Evolutionary conservation across 305 asterid species (phyloP), one percentile per base, ranked within the genome.

Genomic region (Solanum hybrid): DNA sequence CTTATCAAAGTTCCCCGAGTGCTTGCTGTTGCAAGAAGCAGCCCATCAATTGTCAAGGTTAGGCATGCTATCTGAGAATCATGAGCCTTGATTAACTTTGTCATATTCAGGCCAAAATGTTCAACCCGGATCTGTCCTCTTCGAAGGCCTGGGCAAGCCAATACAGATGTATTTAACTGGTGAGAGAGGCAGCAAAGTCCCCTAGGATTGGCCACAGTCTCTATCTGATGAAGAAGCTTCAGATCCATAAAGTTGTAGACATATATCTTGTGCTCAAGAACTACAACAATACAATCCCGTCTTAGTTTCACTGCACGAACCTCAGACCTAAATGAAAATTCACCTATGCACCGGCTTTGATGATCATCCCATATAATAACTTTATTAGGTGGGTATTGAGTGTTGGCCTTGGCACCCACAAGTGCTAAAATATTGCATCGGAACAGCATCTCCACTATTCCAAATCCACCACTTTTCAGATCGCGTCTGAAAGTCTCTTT

Each of bases 361-460:
- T 95, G 97, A 95, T 97, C 99, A 93, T 97, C 99, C 99, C 99
- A 97, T 88, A 97, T 96, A 78, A 97, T 91, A 61, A 96, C 98
- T 91, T 97, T 96, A 90, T 95, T 95, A 10, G 99, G 98, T 83
- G 99, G 98, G 87, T 96, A 96, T 77, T 94, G 99, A 87, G 94
- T 88, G 86, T 96, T 97, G 78, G 91, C 86, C 78, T 92, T 93
- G 87, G 97, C 93, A 77, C 99, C 99, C 91, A 97, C 99, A 83
- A 97, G 98, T 85, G 98, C 99, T 91, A 97, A 92, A 89, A 97
- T 94, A 90, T 96, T 97, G 95, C 99, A 94, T 82, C 98, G 93
- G 85, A 95, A 97, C 89, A 97, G 94, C 99, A 97, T 97, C 95
- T 97, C 99, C 74, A 97, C 96, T 28, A 96, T 96, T 90, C 95